Conservation (phyloP, 140 eudicot genomes). For the Senecio squalidus region DNA sequence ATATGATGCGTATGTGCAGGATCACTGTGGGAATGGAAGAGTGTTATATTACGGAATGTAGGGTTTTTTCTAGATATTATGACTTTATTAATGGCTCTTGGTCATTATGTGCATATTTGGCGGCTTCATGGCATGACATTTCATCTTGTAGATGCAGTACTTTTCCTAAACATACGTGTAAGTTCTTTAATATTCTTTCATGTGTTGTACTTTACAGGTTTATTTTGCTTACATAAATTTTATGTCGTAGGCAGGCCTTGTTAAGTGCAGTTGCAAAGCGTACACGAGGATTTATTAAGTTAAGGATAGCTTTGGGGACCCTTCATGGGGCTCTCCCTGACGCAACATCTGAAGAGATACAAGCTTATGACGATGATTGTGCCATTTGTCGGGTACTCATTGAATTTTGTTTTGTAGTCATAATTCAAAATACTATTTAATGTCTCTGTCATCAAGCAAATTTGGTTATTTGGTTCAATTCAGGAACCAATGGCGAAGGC, state of each 20-base stretch:
- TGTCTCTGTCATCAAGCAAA: neutral
- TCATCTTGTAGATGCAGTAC: conserved; percentile 88
- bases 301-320: conserved; percentile 71
- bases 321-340: conserved; percentile 99
- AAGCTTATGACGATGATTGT: conserved; percentile 91
- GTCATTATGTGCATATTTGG: conserved; percentile 92
- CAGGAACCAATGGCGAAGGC: conserved; percentile 99
- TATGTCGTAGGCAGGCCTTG: conserved; percentile 52
- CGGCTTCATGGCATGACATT: conserved; percentile 98
- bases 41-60: conserved; percentile 61
- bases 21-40: conserved; percentile 83
- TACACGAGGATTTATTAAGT: conserved; percentile 62
- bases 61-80: conserved; percentile 86
- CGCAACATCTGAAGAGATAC: conserved; percentile 87
- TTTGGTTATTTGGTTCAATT: conserved; percentile 16
- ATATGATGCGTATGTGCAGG: conserved; percentile 42
- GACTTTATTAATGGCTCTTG: conserved; percentile 88
- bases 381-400: conserved; percentile 86
- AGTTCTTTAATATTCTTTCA: conserved; percentile 18
- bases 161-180: conserved; percentile 84
- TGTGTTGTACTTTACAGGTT: neutral
- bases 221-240: conserved; percentile 17
- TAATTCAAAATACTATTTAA: neutral
- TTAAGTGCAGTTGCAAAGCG: conserved; percentile 83
- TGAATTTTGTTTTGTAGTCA: conserved; percentile 1